A percentile compares a stretch with the other conserved stretches of the same genome.
Evolutionary conservation across 2,329 filamentous ascomycete genomes (phyloP).

Genomic region (Exophiala alcalophila): DNA sequence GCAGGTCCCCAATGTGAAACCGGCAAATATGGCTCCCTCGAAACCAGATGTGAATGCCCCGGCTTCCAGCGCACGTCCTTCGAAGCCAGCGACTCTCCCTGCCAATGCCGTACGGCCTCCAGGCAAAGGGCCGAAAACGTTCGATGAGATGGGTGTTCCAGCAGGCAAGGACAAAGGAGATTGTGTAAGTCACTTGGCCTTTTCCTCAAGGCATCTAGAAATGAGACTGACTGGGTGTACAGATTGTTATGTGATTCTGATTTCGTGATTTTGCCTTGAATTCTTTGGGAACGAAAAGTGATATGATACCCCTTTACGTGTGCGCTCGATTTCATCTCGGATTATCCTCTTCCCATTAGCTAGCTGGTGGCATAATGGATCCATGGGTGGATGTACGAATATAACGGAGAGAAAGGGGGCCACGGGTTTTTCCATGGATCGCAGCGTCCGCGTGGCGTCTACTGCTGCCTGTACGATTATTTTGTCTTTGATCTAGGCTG

Average conservation of each 20-base stretch:
- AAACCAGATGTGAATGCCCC: constrained; percentile 21
- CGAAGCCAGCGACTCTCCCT: constrained; percentile 40
- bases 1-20: constrained; percentile 14
- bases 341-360: too few species aligned
- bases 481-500: too few species aligned
- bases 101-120: constrained; percentile 33
- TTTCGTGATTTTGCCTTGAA: background rate
- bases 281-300: background rate
- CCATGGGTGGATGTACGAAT: too few species aligned
- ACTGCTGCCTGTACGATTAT: too few species aligned
- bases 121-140: constrained; percentile 84
- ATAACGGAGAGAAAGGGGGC: too few species aligned
- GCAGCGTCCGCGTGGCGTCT: too few species aligned
- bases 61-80: constrained; percentile 28
- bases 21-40: constrained; percentile 25
- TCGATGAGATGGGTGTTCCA: constrained; percentile 97
- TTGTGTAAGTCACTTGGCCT: constrained; percentile 68
- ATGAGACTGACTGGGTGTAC: too few species aligned
- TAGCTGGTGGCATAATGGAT: too few species aligned
- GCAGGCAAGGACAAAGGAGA: constrained; percentile 79
- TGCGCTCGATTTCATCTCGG: too few species aligned
- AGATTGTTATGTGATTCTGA: constrained; percentile 13
- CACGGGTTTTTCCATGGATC: too few species aligned
- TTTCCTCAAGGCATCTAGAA: too few species aligned
- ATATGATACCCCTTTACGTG: constrained; percentile 3